Evolutionary conservation across 2,329 filamentous ascomycete genomes (phyloP).

Genomic region (Clonostachys byssicola): DNA sequence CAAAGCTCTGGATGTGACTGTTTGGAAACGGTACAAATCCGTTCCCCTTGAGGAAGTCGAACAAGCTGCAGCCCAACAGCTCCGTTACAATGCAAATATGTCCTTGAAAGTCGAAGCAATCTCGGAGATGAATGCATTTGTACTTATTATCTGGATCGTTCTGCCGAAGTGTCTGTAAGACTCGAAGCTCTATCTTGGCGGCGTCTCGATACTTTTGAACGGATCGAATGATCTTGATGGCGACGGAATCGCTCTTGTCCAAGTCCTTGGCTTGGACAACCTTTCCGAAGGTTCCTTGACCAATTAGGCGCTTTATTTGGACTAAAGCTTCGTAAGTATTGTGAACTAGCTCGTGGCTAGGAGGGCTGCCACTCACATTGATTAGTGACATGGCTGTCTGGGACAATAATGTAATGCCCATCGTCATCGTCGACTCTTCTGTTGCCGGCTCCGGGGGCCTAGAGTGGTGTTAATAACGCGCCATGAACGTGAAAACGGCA

Average conservation of each 20-base stretch:
- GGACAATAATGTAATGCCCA: constrained; percentile 91
- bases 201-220: constrained; percentile 98
- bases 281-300: constrained; percentile 97
- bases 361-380: constrained; percentile 63
- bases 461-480: not conserved
- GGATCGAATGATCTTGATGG: constrained; percentile 96
- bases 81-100: constrained; percentile 88
- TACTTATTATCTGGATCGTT: constrained; percentile 93
- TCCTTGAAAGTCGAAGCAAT: constrained; percentile 95
- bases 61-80: constrained; percentile 87
- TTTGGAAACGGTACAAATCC: constrained; percentile 95
- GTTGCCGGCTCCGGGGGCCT: constrained; percentile 42
- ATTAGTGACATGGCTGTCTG: constrained; percentile 80
- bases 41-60: constrained; percentile 96
- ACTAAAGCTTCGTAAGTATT: constrained; percentile 46
- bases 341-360: not conserved
- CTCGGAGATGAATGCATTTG: constrained; percentile 91
- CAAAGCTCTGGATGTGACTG: constrained; percentile 97
- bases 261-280: constrained; percentile 90
- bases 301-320: constrained; percentile 82
- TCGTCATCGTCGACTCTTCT: constrained; percentile 93
- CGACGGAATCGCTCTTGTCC: constrained; percentile 71
- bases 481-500: no score
- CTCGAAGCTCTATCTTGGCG: constrained; percentile 87
- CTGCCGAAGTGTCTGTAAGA: constrained; percentile 84